A percentile compares a stretch with the other conserved stretches of the same genome.
Evolutionary conservation across 495 filamentous ascomycete species (phyloP).

Genomic region (Elasticomyces elasticus): DNA sequence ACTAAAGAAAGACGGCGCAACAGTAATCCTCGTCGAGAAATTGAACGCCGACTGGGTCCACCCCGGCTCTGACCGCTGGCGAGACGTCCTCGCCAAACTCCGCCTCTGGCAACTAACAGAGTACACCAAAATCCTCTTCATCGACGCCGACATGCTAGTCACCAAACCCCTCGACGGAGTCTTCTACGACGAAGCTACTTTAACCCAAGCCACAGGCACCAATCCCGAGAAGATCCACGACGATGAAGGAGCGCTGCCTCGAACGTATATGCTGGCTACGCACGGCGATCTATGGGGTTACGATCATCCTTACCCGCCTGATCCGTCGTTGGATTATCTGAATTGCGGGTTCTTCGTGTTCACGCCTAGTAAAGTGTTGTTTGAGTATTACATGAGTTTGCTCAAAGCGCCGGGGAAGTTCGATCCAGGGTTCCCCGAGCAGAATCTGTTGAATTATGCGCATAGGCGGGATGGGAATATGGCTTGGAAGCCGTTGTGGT

Average conservation of each 20-base stretch:
- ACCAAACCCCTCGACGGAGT: conserved; percentile 21
- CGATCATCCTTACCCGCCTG: conserved; percentile 17
- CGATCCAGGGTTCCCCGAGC: conserved; percentile 17
- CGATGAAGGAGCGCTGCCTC: conserved; percentile 22
- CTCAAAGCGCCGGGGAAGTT: conserved; percentile 12
- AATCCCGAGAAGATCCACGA: conserved; percentile 1
- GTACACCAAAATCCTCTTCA: conserved; percentile 23
- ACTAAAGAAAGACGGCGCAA: conserved; percentile 24
- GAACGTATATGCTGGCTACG: conserved; percentile 21
- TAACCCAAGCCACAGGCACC: conserved; percentile 12
- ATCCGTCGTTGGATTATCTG: conserved; percentile 15
- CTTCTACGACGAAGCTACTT: conserved; percentile 26
- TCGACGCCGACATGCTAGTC: conserved; percentile 26
- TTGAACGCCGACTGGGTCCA: conserved; percentile 19
- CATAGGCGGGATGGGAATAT: conserved; percentile 21
- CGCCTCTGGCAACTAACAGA: conserved; percentile 23
- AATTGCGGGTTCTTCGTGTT: conserved; percentile 24
- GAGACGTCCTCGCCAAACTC: conserved; percentile 25
- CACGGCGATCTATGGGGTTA: conserved; percentile 17
- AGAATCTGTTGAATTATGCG: conserved; percentile 24
- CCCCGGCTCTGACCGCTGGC: conserved; percentile 11
- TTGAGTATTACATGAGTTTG: conserved; percentile 21
- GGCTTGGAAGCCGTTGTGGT: conserved; percentile 24
- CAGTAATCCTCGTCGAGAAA: conserved; percentile 20
- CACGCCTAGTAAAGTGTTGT: conserved; percentile 16